Percentiles rank a stretch among this genome's conserved stretches.
Conservation (phyloP, 192 early-diverging fungal species). For the Phlyctochytrium arcticum region DNA sequence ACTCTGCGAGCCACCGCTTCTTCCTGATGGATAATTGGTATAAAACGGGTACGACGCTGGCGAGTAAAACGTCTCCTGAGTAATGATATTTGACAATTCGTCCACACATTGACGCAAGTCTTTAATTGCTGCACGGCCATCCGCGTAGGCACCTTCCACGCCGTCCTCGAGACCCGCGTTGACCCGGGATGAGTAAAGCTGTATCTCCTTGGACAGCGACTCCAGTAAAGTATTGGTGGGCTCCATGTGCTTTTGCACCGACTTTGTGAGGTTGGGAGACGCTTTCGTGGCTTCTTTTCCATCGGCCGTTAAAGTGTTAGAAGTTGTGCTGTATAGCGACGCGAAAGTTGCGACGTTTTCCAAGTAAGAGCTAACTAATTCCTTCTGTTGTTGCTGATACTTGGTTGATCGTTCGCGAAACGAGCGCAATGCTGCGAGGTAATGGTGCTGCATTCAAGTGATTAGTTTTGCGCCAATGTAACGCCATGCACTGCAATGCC, state of each 20-base stretch:
- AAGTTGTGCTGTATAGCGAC: not conserved
- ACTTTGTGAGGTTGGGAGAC: too few relatives aligned
- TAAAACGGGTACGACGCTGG: conserved; percentile 12
- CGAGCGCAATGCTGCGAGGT: too few relatives aligned
- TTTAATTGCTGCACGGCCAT: not conserved
- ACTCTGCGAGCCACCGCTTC: not conserved
- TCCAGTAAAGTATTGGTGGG: not conserved
- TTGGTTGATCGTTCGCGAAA: too few relatives aligned
- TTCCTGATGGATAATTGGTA: not conserved
- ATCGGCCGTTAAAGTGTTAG: not conserved
- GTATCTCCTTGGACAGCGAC: not conserved
- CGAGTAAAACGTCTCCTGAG: conserved; percentile 7
- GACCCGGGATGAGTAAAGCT: not conserved
- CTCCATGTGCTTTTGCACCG: too few relatives aligned
- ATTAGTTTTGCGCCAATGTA: too few relatives aligned
- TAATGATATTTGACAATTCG: not conserved
- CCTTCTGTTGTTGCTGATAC: too few relatives aligned
- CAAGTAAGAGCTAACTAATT: not conserved
- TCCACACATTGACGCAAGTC: not conserved
- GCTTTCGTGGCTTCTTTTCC: not conserved
- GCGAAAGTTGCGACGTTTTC: not conserved
- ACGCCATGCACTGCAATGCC: too few relatives aligned
- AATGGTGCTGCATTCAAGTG: too few relatives aligned
- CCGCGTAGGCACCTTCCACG: not conserved
- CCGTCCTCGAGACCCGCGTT: not conserved